Evolutionary conservation across 495 filamentous ascomycete species (phyloP), one percentile per base, ranked within the genome.

Genomic region (Glonium stellatum): DNA sequence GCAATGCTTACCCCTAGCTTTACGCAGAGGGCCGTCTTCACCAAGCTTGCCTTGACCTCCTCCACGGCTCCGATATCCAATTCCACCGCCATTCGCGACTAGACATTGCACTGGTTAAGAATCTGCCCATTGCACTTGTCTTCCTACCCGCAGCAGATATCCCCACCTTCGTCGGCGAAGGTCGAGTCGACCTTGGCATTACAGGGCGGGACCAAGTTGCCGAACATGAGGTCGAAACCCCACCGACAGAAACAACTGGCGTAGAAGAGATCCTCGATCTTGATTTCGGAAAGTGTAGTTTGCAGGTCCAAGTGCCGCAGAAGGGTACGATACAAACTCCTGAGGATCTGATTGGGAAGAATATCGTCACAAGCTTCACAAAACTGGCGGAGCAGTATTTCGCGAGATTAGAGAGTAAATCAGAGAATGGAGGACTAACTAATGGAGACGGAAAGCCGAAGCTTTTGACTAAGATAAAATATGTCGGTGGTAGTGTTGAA

Each of bases 91-190:
- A 95, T 77, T 87, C 84, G 71, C 88, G 93, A 52, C 87, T 96
- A 61, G 93, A 98, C 73, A 96, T 97, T 73, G 93, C 93, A 13
- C 83, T 97, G 21, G 92, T 96, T 70, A 88, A 93, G 78, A 97
- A 97, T 76, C 83, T 92, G 35, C 89, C 88, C 34, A 89, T 98
- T 60, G 95, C 92, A 12, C 88, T 98, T 61, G 83, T 98, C 73
- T 98, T 98, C 80, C 89, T 98, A 39, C 93, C 93, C 23, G 93
- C 90, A 36, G 92, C 89, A 56, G 93, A 97, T 72, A 98, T 98
- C 69, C 95, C 93, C 25, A 92, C 88, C 55, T 97, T 97, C 65
- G 90, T 98, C 46, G 93, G 92, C 27, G 91, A 97, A 71, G 93
- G 93, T 31, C 83, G 87, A 53, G 93, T 97, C 13, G 91, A 95